Conservation (phyloP, 1,284 basidiomycete species). For the Polyporus tsugae region DNA sequence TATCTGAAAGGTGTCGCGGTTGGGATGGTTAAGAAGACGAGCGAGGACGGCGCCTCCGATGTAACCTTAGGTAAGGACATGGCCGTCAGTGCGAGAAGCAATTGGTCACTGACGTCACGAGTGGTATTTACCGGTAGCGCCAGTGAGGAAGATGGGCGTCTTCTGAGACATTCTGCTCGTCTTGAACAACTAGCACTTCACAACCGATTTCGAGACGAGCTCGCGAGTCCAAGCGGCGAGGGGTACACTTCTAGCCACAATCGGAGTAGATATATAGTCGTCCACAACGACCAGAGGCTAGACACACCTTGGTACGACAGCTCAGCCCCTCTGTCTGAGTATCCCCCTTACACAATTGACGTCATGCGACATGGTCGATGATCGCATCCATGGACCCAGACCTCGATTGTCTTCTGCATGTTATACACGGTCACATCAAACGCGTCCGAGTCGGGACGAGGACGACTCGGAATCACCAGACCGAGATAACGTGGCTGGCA, state of each 20-base stretch:
- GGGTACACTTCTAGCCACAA: background rate
- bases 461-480: background rate
- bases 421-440: background rate
- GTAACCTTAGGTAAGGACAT: conserved; percentile 32
- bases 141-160: conserved; percentile 33
- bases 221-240: background rate
- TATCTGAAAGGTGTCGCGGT: conserved; percentile 33
- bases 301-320: background rate
- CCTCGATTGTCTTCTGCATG: background rate
- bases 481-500: background rate
- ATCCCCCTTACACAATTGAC: background rate
- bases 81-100: conserved; percentile 5
- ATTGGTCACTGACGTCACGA: background rate
- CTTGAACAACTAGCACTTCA: background rate
- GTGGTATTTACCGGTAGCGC: conserved; percentile 33
- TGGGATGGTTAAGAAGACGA: conserved; percentile 36
- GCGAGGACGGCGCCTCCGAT: conserved; percentile 39
- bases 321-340: background rate
- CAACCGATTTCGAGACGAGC: background rate
- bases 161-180: conserved; percentile 4
- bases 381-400: background rate
- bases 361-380: background rate
- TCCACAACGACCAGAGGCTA: background rate
- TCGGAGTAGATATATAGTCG: background rate
- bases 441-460: background rate